Evolutionary conservation across 768 basidiomycete genomes (phyloP), one percentile per base, ranked within the genome.

Genomic region (Lyophyllum semitale): DNA sequence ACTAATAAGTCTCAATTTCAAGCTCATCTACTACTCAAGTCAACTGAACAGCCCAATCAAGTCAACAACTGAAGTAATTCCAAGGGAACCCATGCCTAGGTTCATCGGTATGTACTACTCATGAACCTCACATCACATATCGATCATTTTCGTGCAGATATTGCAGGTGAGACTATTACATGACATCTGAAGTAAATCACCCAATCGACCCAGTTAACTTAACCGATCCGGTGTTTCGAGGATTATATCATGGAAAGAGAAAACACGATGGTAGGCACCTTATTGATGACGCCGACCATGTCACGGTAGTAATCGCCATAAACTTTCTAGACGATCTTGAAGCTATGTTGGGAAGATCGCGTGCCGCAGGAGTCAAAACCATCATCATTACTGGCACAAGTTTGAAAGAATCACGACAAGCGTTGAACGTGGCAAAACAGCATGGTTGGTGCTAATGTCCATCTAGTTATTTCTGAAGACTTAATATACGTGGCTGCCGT

Each of bases 341-440:
- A 15, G 72, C 72, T 15, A 73, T 94, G 58, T 62, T 91, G 11
- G 68, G 72, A 17, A 78, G 91, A 51, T 79, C 87, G 0, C 71
- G 70, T 32, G 67, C 67, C 7, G 85, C 85, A 3, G 88, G 88
- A 0, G 83, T 93, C 15, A 77, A 78, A 58, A 80, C 80, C 18
- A 85, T 90, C 77, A 82, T 93, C 63, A 81, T 94, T 44, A 93
- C 91, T 1, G 91, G 91, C 0, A 85, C 85, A 1, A 87, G 84
- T 48, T 70, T 93, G 29, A 65, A 69, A 5, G 90, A 92, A 62
- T 88, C 87, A 8, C 70, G 70, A 53, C 68, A 79, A 7, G 88
- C 89, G 0, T 56, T 92, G 42, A 64, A 70, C 29, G 72, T 93
- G n/a, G 88, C 91, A 3, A 72, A 76, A 50, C 64, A 83, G 62